phyloP scores from a whole-genome alignment of 208 protist species.

The Porcisia deanei region DNA sequence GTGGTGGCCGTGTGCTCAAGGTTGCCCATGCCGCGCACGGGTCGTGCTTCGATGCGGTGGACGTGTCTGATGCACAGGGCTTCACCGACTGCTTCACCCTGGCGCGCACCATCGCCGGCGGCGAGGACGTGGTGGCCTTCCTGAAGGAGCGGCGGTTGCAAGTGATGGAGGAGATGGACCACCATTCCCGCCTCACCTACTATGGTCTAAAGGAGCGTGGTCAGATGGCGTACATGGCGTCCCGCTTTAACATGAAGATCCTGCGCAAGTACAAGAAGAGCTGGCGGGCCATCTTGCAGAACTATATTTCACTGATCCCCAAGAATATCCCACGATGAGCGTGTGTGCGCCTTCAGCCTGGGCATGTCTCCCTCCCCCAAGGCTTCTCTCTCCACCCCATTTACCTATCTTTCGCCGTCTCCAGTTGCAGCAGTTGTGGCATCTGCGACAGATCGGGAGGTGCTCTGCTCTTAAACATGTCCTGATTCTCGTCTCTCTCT shows the following conservation, averaged over 20 bases:
- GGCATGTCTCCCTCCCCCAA: neutral
- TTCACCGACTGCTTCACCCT: conserved; percentile 93
- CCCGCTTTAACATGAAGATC: conserved; percentile 92
- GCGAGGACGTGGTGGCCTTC: conserved; percentile 75
- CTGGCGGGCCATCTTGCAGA: conserved; percentile 84
- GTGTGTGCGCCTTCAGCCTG: neutral
- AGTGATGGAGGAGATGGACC: conserved; percentile 90
- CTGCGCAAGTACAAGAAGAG: conserved; percentile 89
- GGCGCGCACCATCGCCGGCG: conserved; percentile 68
- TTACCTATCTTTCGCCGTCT: neutral
- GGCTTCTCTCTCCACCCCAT: neutral
- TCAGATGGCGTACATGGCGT: conserved; percentile 87
- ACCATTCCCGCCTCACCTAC: conserved; percentile 73
- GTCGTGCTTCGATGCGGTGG: conserved; percentile 85
- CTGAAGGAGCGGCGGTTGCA: conserved; percentile 82
- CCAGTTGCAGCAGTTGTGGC: too few relatives aligned
- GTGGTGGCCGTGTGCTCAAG: conserved; percentile 85
- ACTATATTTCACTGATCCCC: conserved; percentile 87
- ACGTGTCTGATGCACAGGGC: conserved; percentile 87
- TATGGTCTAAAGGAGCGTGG: conserved; percentile 87
- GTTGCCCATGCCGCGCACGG: conserved; percentile 88
- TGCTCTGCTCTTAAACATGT: too few relatives aligned
- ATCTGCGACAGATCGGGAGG: too few relatives aligned
- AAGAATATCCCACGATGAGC: conserved; percentile 41
- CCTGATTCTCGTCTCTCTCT: too few relatives aligned